phyloP scores from a whole-genome alignment of 2,329 filamentous ascomycete genomes.

The Alternaria angustiovoidea region DNA sequence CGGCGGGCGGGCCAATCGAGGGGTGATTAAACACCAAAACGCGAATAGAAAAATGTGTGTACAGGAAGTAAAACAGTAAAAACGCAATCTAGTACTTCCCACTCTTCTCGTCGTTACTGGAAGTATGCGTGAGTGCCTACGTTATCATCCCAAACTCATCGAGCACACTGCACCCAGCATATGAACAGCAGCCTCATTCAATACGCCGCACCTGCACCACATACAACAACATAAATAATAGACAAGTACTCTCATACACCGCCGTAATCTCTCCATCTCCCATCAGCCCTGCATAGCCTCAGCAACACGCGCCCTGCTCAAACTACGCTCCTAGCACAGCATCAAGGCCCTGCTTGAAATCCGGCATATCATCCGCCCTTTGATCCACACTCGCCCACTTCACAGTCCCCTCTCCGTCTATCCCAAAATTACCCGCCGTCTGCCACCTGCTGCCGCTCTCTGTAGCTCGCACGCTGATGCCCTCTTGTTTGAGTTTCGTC shows the following conservation, averaged over 20 bases:
- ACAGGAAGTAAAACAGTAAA: too few species aligned
- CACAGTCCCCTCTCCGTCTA: conserved; percentile 63
- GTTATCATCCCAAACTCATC: too few species aligned
- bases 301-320: neutral
- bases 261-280: too few species aligned
- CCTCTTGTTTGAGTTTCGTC: conserved; percentile 66
- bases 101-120: too few species aligned
- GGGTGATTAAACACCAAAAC: neutral
- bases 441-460: conserved; percentile 75
- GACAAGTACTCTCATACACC: too few species aligned
- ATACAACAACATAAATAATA: too few species aligned
- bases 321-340: conserved; percentile 17
- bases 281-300: neutral
- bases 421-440: conserved; percentile 69
- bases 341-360: conserved; percentile 60
- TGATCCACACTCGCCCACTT: conserved; percentile 60
- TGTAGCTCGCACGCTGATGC: conserved; percentile 71
- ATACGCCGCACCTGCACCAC: too few species aligned
- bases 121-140: too few species aligned
- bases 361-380: conserved; percentile 63
- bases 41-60: neutral
- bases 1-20: conserved; percentile 8
- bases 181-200: too few species aligned
- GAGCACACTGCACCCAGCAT: too few species aligned
- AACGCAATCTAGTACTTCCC: too few species aligned